Conservation (phyloP, 257 asterid species). For the Prunella vulgaris region DNA sequence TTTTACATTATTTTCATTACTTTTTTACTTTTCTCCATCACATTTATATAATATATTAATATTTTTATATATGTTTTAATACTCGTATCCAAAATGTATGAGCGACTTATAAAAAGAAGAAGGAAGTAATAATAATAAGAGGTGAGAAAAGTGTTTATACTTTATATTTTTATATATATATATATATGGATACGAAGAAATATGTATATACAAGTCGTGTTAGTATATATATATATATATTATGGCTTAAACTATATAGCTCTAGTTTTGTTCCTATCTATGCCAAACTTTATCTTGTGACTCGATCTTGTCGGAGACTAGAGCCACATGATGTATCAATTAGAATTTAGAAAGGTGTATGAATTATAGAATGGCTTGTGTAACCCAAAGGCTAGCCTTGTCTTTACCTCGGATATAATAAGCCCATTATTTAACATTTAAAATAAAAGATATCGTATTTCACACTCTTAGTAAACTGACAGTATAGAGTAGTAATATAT, state of each 20-base stretch:
- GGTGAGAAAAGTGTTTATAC: no score
- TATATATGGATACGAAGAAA: no score
- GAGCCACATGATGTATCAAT: neutral
- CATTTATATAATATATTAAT: no score
- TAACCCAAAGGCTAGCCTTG: neutral
- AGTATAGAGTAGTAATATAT: no score
- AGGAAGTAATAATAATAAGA: no score
- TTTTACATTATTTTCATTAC: no score
- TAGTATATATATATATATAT: neutral
- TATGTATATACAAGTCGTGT: neutral
- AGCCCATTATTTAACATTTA: neutral
- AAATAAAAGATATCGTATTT: neutral
- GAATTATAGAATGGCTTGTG: neutral
- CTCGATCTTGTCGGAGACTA: neutral
- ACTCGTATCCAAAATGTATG: no score
- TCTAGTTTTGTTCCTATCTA: neutral
- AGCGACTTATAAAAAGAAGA: no score
- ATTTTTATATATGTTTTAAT: no score
- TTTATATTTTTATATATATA: no score
- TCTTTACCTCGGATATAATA: neutral
- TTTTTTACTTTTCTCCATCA: no score
- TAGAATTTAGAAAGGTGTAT: neutral
- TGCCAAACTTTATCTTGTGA: neutral
- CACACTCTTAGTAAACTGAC: no score
- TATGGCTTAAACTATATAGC: neutral